Base-by-base conservation (phyloP, 2,329 filamentous ascomycete genomes). In the Penicillium sp. region DNA sequence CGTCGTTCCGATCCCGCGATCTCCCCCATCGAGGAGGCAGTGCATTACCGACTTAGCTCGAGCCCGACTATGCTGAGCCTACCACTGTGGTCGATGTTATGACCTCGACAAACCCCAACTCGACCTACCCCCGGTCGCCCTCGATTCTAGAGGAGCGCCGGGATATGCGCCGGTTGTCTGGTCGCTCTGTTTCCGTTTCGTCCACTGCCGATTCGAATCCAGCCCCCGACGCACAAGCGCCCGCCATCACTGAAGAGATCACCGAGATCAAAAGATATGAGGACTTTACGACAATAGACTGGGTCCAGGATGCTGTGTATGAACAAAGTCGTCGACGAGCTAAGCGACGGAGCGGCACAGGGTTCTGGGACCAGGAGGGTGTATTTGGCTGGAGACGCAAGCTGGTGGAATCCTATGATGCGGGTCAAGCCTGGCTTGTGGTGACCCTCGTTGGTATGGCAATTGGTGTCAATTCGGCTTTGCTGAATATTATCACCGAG, bases 211-310 rank as follows among this genome's bases (percentile, higher is more conserved):
- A 69, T 76, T 83, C 43, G 88, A 87, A 60, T 80, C 88, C 62
- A 52, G 68, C 72, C 80, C 78, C 72, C 87, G 85, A 64, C 83
- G 54, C 64, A 45, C 68, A 72, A 33, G 85, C 90, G 68, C 85
- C 88, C 60, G 86, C 88, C 61, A 91, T 96, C 64, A 90, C 92
- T 60, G 93, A 98, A 71, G 95, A 99, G 78, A 96, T 99, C 71
- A 93, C 90, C 26, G 90, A 97, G 80, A 98, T 99, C 73, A 97
- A 97, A 79, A 86, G 93, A 78, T 99, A 99, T 78, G 95, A 96
- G 84, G 95, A 99, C 77, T 99, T 99, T 73, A 96, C 93, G 6
- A 99, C 95, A 1, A 79, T 82, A 85, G 95, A 99, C 77, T 99
- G 95, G 95, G 93, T 99, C 0, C 93, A 99, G 75, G 95, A 99